Conservation (phyloP, 1,284 basidiomycete species). For the Porodaedalea pini region DNA sequence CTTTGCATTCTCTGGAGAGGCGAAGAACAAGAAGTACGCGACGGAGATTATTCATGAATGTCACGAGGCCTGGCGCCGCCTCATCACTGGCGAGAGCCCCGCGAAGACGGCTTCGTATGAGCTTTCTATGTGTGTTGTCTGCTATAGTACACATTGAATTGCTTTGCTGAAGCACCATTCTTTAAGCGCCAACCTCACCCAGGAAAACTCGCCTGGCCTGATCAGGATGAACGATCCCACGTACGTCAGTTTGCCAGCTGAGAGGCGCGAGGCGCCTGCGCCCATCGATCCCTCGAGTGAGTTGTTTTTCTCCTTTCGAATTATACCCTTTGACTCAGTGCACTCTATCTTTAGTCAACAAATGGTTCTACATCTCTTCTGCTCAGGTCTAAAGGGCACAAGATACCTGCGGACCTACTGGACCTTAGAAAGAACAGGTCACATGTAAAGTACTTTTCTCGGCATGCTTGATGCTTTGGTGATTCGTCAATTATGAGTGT, state of each 20-base stretch:
- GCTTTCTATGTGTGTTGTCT: constrained; percentile 68
- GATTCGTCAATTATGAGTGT: neutral
- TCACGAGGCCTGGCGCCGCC: constrained; percentile 97
- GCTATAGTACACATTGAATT: neutral
- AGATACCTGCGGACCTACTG: neutral
- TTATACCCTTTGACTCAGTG: constrained; percentile 21
- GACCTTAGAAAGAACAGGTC: neutral
- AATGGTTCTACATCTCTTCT: constrained; percentile 88
- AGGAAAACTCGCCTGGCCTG: constrained; percentile 72
- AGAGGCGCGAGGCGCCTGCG: constrained; percentile 79
- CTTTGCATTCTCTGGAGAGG: constrained; percentile 99
- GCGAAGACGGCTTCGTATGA: constrained; percentile 71
- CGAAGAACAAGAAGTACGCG: constrained; percentile 99
- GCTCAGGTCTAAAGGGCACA: constrained; percentile 58
- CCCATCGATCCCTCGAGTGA: constrained; percentile 85
- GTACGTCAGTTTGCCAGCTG: constrained; percentile 70
- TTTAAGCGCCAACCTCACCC: constrained; percentile 64
- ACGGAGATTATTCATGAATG: constrained; percentile 98
- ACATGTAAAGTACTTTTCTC: neutral
- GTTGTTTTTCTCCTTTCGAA: constrained; percentile 27
- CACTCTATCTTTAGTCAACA: constrained; percentile 62
- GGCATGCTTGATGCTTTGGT: too few relatives aligned
- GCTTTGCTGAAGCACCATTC: neutral
- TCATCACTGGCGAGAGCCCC: constrained; percentile 77
- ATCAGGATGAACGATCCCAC: constrained; percentile 60